Percentiles rank a stretch among this genome's conserved stretches.
Conservation (phyloP, 805 yeast genomes). For the Pichia nakasei region DNA sequence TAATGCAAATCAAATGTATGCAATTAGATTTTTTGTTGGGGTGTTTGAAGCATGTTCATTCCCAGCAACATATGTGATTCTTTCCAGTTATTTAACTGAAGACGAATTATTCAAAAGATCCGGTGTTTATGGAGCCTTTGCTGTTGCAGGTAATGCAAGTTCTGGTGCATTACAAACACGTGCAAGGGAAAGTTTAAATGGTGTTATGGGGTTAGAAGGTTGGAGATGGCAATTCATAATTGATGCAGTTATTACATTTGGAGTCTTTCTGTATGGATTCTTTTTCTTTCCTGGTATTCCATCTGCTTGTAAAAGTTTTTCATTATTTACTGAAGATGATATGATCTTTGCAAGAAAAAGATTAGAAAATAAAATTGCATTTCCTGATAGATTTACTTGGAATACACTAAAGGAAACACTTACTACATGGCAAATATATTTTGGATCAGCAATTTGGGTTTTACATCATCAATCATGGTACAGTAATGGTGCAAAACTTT, state of each 20-base stretch:
- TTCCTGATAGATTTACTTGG: slow-evolving; percentile 25
- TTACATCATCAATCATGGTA: slow-evolving; percentile 53
- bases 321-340: slow-evolving; percentile 48
- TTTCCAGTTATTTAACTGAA: slow-evolving; percentile 50
- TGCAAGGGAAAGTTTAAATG: slow-evolving; percentile 23
- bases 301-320: slow-evolving; percentile 37
- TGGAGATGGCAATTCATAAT: slow-evolving; percentile 51
- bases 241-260: slow-evolving; percentile 34
- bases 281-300: slow-evolving; percentile 57
- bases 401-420: slow-evolving; percentile 45
- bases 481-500: slow-evolving; percentile 43
- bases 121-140: slow-evolving; percentile 56
- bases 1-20: slow-evolving; percentile 43
- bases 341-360: slow-evolving; percentile 42
- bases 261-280: slow-evolving; percentile 21
- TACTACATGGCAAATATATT: slow-evolving; percentile 52
- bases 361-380: slow-evolving; percentile 27
- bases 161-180: slow-evolving; percentile 45
- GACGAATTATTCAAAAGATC: slow-evolving; percentile 54
- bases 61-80: slow-evolving; percentile 52
- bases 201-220: slow-evolving; percentile 28
- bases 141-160: slow-evolving; percentile 48
- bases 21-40: slow-evolving; percentile 57
- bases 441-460: slow-evolving; percentile 49
- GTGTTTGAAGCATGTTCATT: slow-evolving; percentile 61